These are phyloP conservation scores for Setaria viridis DNA, from an alignment of 202 grass and related monocot genomes.

Conservation along the genomic window DNA sequence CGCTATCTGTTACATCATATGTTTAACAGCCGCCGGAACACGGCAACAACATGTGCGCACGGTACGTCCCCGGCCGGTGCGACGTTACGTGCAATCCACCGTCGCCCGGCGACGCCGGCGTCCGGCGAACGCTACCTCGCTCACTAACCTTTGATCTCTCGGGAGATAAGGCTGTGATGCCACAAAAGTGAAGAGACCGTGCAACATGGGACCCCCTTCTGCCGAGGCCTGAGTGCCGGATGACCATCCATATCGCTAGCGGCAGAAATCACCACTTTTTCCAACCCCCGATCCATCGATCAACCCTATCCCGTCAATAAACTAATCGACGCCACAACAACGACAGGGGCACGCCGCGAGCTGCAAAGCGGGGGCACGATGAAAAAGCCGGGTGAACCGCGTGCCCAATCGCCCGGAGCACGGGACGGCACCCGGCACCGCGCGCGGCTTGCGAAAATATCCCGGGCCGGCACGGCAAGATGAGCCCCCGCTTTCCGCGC, in stretches of 20 bases:
- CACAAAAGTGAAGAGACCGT: background rate
- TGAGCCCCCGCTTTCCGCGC: constrained; percentile 17
- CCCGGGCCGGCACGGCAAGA: background rate
- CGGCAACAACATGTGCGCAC: background rate
- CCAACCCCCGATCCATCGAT: constrained; percentile 1
- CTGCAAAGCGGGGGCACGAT: background rate
- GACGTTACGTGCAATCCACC: constrained; percentile 41
- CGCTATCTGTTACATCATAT: no score
- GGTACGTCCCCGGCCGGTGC: constrained; percentile 6
- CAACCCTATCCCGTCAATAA: constrained; percentile 25
- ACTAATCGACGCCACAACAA: constrained; percentile 32
- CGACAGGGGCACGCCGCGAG: constrained; percentile 12
- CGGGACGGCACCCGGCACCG: background rate
- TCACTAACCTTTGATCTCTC: background rate
- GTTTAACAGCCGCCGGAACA: background rate
- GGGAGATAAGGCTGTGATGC: constrained; percentile 39
- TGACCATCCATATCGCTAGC: constrained; percentile 44
- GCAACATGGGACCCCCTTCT: constrained; percentile 34
- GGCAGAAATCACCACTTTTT: constrained; percentile 25
- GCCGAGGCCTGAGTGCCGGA: constrained; percentile 24
- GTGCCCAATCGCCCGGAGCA: constrained; percentile 27
- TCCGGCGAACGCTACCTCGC: background rate
- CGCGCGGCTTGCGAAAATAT: background rate
- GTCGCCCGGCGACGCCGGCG: background rate
- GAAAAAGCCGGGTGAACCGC: constrained; percentile 12